Percentiles rank a stretch among this genome's conserved stretches.
Evolutionary conservation across 371 early-diverging fungal genomes (phyloP).

Genomic region (Mycotypha africana): DNA sequence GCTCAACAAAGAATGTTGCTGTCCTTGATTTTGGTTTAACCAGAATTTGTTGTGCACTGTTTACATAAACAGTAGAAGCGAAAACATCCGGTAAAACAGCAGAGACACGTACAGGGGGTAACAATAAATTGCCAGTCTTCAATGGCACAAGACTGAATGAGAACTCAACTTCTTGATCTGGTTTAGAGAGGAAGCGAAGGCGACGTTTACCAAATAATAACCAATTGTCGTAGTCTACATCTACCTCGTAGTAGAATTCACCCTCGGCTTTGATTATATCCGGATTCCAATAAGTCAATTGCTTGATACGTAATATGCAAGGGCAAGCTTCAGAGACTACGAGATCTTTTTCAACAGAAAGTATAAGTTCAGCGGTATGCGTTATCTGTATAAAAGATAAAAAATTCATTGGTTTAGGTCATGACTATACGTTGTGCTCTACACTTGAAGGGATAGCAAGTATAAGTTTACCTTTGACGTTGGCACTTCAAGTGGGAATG

Average conservation of each 20-base stretch:
- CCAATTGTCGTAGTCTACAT: slow-evolving; percentile 69
- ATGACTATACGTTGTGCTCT: no score
- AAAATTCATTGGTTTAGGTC: not conserved
- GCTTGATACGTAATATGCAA: slow-evolving; percentile 49
- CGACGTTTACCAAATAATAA: slow-evolving; percentile 63
- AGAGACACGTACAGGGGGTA: slow-evolving; percentile 52
- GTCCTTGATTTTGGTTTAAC: slow-evolving; percentile 59
- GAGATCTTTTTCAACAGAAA: slow-evolving; percentile 36
- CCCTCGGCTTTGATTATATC: slow-evolving; percentile 8
- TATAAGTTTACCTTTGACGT: slow-evolving; percentile 37
- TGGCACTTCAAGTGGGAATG: slow-evolving; percentile 50
- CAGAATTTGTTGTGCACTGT: slow-evolving; percentile 60
- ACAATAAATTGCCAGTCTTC: slow-evolving; percentile 58
- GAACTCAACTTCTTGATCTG: slow-evolving; percentile 49
- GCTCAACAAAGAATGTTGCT: slow-evolving; percentile 66
- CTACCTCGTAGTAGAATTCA: slow-evolving; percentile 61
- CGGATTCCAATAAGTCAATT: slow-evolving; percentile 52
- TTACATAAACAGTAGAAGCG: slow-evolving; percentile 54
- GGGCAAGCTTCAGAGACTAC: slow-evolving; percentile 54
- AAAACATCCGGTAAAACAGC: slow-evolving; percentile 44
- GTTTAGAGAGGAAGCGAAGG: slow-evolving; percentile 53
- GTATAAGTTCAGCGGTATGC: slow-evolving; percentile 55
- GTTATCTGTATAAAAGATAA: slow-evolving; percentile 23
- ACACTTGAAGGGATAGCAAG: no score
- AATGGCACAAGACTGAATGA: slow-evolving; percentile 57